Evolutionary conservation across 768 basidiomycete genomes (phyloP).

Genomic region (Russula compacta): DNA sequence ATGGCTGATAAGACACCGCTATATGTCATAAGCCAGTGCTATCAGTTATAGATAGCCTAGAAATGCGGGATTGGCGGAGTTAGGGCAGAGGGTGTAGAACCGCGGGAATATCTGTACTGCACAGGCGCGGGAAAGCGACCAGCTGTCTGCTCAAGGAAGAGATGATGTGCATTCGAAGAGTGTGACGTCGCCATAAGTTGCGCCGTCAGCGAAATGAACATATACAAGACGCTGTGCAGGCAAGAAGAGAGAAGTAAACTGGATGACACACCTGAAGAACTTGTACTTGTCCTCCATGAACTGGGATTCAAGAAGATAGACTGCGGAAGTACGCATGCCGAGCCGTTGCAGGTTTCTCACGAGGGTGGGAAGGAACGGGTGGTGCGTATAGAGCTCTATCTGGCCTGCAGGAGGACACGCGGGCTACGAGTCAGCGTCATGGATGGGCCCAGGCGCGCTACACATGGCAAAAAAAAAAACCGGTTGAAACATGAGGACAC

Average conservation of each 20-base stretch:
- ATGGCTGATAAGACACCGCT: conserved; percentile 95
- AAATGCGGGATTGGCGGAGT: conserved; percentile 10
- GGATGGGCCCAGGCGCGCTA: neutral
- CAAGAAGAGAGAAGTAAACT: neutral
- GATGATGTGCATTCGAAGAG: neutral
- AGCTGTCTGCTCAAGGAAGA: neutral
- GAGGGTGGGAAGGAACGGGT: conserved; percentile 89
- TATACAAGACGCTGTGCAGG: conserved; percentile 9
- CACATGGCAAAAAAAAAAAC: conserved; percentile 5
- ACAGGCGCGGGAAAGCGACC: neutral
- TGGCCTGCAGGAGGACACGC: conserved; percentile 49
- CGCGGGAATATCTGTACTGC: neutral
- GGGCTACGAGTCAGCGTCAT: neutral
- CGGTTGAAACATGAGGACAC: neutral
- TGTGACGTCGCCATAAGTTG: neutral
- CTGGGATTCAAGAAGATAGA: conserved; percentile 93
- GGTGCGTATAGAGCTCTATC: conserved; percentile 98
- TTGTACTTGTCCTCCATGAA: conserved; percentile 99
- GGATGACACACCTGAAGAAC: conserved; percentile 68
- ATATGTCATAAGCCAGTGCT: conserved; percentile 14
- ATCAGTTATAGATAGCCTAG: conserved; percentile 1
- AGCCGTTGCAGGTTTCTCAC: conserved; percentile 66
- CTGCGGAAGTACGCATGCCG: conserved; percentile 79
- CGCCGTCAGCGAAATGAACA: neutral
- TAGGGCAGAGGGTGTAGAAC: conserved; percentile 11